phyloP scores from a whole-genome alignment of 257 asterid species.

The Apocynum venetum region DNA sequence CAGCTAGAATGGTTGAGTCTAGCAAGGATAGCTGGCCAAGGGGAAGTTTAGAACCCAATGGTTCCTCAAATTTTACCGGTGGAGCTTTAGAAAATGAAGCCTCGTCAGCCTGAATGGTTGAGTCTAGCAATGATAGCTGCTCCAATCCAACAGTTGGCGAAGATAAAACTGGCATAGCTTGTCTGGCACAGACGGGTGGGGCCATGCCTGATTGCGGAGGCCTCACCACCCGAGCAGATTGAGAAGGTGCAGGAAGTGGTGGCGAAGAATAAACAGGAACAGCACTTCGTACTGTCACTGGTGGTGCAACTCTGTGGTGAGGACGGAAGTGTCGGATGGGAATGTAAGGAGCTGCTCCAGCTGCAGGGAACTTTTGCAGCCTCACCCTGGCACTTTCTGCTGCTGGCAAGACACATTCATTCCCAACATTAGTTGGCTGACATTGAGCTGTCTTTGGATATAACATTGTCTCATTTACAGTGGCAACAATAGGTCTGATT shows the following conservation, averaged over 20 bases:
- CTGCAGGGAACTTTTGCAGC: conserved; percentile 68
- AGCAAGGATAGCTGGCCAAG: conserved; percentile 27
- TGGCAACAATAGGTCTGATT: conserved; percentile 20
- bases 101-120: conserved; percentile 39
- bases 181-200: conserved; percentile 63
- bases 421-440: conserved; percentile 34
- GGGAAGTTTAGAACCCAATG: conserved; percentile 24
- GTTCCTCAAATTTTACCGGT: conserved; percentile 28
- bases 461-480: conserved; percentile 13
- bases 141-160: conserved; percentile 54
- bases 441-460: conserved; percentile 31
- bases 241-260: conserved; percentile 54
- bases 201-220: conserved; percentile 51
- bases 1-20: conserved; percentile 39
- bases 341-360: conserved; percentile 81
- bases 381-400: conserved; percentile 33
- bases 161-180: conserved; percentile 52
- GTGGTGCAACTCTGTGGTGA: conserved; percentile 68
- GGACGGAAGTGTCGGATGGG: conserved; percentile 68
- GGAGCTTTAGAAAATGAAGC: conserved; percentile 31
- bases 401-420: conserved; percentile 34
- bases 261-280: conserved; percentile 91
- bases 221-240: conserved; percentile 45
- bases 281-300: conserved; percentile 73
- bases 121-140: conserved; percentile 37